Conservation (phyloP, 805 yeast genomes). For the Saturnispora quitensis region DNA sequence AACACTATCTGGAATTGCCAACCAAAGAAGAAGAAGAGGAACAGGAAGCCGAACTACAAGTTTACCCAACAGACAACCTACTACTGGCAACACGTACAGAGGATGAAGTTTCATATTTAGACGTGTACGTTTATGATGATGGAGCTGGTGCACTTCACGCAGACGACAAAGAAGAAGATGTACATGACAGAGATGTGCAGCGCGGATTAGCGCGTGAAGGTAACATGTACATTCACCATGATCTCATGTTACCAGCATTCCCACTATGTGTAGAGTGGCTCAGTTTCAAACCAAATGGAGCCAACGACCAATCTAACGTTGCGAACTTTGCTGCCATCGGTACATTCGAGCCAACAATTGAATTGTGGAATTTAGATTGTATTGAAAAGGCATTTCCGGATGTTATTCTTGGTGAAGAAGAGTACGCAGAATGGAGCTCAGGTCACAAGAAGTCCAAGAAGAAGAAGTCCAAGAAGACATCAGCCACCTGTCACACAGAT, state of each 20-base stretch:
- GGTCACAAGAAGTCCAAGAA: slow-evolving; percentile 28
- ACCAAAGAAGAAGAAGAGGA: slow-evolving; percentile 56
- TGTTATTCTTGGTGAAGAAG: slow-evolving; percentile 76
- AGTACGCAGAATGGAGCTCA: slow-evolving; percentile 22
- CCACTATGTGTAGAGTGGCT: slow-evolving; percentile 97
- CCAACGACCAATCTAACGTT: slow-evolving; percentile 35
- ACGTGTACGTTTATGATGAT: slow-evolving; percentile 91
- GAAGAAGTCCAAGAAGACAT: slow-evolving; percentile 36
- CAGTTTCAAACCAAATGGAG: slow-evolving; percentile 54
- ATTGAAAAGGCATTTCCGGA: slow-evolving; percentile 94
- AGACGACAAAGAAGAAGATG: slow-evolving; percentile 58
- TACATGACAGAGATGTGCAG: slow-evolving; percentile 62
- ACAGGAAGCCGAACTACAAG: slow-evolving; percentile 76
- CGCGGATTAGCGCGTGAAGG: slow-evolving; percentile 64
- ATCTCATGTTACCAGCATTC: slow-evolving; percentile 92
- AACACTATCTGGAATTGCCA: slow-evolving; percentile 56
- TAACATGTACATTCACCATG: slow-evolving; percentile 88
- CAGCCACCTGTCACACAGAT: slow-evolving; percentile 71
- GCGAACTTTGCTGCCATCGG: slow-evolving; percentile 96
- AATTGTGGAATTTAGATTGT: slow-evolving; percentile 91
- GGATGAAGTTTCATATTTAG: slow-evolving; percentile 86
- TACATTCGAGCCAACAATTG: slow-evolving; percentile 95
- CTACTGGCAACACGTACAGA: slow-evolving; percentile 90
- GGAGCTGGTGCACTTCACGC: slow-evolving; percentile 58
- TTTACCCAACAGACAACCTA: slow-evolving; percentile 84